These are phyloP conservation scores for Populus nigra DNA, from an alignment of 345 rosid genomes.

Conservation along the genomic window DNA sequence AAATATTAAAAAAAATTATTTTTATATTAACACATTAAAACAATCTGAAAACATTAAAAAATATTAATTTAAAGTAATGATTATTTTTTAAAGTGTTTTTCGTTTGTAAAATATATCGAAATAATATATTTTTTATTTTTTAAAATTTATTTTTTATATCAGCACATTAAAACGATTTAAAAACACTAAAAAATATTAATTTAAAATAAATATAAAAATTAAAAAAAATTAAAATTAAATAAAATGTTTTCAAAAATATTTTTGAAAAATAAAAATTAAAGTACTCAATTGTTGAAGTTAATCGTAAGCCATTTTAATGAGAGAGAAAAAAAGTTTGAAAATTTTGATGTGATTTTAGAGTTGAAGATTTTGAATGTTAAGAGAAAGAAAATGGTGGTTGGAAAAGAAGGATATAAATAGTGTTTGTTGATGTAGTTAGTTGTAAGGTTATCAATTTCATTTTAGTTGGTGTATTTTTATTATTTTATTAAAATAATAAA, in stretches of 20 bases:
- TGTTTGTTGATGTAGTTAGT: background rate
- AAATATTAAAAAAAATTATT: too few species aligned
- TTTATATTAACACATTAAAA: rapidly evolving
- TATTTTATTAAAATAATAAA: too few species aligned
- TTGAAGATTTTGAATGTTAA: background rate
- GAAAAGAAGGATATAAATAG: background rate
- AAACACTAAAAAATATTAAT: rapidly evolving
- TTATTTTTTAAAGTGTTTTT: too few species aligned
- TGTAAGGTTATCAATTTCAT: too few species aligned
- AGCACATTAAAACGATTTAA: rapidly evolving
- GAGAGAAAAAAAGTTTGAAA: background rate
- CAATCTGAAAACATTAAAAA: rapidly evolving
- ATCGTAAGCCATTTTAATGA: slow-evolving; percentile 53
- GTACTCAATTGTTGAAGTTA: slow-evolving; percentile 33
- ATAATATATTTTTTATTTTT: too few species aligned
- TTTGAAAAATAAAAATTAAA: too few species aligned
- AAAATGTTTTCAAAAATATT: too few species aligned
- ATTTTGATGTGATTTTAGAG: background rate
- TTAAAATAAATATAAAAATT: too few species aligned
- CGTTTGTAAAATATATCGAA: too few species aligned
- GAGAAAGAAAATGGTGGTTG: background rate
- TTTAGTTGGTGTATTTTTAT: too few species aligned
- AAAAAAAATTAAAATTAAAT: too few species aligned
- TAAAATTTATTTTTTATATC: too few species aligned
- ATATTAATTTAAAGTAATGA: rapidly evolving